A percentile compares a stretch with the other conserved stretches of the same genome.
Evolutionary conservation across 352 stramenopile genomes (phyloP).

Genomic region (Phytophthora megakarya): DNA sequence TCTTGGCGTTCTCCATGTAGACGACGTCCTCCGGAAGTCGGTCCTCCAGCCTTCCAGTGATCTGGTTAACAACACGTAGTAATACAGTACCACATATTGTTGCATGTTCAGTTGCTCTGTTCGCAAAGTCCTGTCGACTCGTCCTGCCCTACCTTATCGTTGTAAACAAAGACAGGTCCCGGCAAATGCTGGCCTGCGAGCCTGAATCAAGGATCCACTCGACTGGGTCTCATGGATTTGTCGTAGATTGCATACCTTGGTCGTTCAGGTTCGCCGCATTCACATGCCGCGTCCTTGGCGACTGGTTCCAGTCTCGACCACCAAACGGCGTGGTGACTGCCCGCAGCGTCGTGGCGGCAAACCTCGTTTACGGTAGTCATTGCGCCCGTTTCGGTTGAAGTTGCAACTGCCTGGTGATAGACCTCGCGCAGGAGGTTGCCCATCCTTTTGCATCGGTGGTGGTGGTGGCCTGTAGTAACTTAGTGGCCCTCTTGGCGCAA

Average conservation of each 20-base stretch:
- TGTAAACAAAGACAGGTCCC: conserved; percentile 14
- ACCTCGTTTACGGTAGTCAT: no score
- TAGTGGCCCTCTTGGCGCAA: no score
- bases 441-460: no score
- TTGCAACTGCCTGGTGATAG: no score
- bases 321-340: no score
- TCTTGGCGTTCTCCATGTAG: conserved; percentile 3
- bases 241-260: background rate
- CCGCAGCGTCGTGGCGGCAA: no score
- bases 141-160: background rate
- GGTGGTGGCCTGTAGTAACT: no score
- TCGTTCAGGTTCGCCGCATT: no score
- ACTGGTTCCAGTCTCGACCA: no score
- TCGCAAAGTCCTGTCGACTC: conserved; percentile 12
- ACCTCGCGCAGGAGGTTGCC: no score
- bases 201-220: conserved; percentile 21
- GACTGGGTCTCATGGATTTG: background rate
- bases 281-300: no score
- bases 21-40: conserved; percentile 16
- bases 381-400: no score
- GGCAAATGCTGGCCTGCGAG: conserved; percentile 16
- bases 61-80: conserved; percentile 12
- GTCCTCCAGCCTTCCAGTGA: conserved; percentile 7
- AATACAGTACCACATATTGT: conserved; percentile 9
- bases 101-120: conserved; percentile 6